phyloP scores from a whole-genome alignment of 176 grass and related monocot species.

The Hordeum marinum region DNA sequence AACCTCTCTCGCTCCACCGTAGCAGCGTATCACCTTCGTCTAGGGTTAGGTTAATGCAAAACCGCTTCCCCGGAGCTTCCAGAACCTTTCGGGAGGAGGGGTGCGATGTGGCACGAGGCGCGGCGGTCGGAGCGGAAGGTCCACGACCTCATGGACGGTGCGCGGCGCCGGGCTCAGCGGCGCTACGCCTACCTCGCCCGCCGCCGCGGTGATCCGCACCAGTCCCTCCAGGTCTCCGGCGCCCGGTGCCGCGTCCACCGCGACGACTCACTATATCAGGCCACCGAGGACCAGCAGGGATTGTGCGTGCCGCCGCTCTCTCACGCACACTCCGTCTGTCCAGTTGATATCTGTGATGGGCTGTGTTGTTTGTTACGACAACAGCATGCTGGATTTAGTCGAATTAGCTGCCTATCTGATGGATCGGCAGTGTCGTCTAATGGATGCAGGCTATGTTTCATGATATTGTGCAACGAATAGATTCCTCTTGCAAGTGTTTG shows the following conservation, averaged over 20 bases:
- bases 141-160: conserved; percentile 92
- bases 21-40: neutral
- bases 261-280: conserved; percentile 92
- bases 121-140: conserved; percentile 90
- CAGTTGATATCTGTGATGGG: neutral
- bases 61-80: neutral
- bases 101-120: conserved; percentile 96
- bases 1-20: neutral
- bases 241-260: conserved; percentile 79
- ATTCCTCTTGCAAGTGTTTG: neutral
- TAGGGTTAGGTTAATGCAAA: conserved; percentile 31
- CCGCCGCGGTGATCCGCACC: conserved; percentile 82
- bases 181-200: conserved; percentile 78
- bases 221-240: conserved; percentile 77
- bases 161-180: conserved; percentile 80
- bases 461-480: neutral
- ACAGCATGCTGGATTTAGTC: neutral
- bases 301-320: conserved; percentile 47
- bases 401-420: neutral
- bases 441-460: neutral
- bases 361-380: neutral
- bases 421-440: neutral
- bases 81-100: neutral
- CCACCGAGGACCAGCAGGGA: conserved; percentile 91
- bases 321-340: neutral